Evolutionary conservation across 1,284 basidiomycete species (phyloP), one percentile per base, ranked within the genome.

Genomic region (Rhodotorula sp.): DNA sequence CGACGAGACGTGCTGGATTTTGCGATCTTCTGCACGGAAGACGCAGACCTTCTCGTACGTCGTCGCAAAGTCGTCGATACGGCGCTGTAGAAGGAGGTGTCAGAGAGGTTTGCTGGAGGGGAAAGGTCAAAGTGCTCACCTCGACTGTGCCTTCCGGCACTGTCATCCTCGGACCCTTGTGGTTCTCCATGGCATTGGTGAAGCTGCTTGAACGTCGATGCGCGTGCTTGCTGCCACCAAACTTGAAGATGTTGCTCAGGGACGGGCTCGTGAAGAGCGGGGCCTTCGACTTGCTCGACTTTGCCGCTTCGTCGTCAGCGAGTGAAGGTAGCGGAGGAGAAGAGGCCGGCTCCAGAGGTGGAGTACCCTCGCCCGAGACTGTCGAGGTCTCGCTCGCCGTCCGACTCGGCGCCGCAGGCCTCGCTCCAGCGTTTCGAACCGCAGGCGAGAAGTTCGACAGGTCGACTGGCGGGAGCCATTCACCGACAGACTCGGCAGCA

Each of bases 41-140:
- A 65, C 11, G 16, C 55, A 56, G 4, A 69, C 50, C 46, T 57
- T 59, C 57, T 69, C 68, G 24, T 69, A 69, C 5, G 61, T 69
- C n/a, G 57, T 51, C 48, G 52, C 52, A 28, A 69, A 69, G 24
- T 65, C 56, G 30, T 57, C n/a, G 11, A 69, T 37, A 37, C 64
- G 46, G 28, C 31, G 54, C 56, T 69, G 57, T 9, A 65, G 40
- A 44, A 18, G 11, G 4, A 52, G 24, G 46, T 61, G 24, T 56
- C 13, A n/a, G n/a, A n/a, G n/a, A n/a, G n/a, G 40, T 44, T 4
- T 10, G 40, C 40, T 10, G 40, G 40, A 44, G 40, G 40, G 40
- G 7, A 44, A 44, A 44, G 40, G 16, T 15, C n/a, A 18, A 13
- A 44, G 11, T 11, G 40, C 40, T 44, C 40, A 44, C 40, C 40